Conservation (phyloP, 2,329 filamentous ascomycete genomes). For the Verticillium tricorpus region DNA sequence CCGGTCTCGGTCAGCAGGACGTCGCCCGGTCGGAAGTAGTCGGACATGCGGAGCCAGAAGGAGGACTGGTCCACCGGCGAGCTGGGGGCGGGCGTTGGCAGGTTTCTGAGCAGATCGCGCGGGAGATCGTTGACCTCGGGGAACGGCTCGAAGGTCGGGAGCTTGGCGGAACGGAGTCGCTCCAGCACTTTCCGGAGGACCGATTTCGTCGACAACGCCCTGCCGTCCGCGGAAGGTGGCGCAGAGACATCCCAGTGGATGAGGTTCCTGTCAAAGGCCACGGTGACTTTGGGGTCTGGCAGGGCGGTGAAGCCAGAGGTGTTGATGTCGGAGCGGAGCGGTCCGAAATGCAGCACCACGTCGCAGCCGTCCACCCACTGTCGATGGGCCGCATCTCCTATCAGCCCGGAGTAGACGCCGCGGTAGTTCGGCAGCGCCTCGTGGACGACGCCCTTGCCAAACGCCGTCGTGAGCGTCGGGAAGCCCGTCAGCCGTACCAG, state of each 20-base stretch:
- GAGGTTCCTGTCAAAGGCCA: not conserved
- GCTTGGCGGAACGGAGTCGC: constrained; percentile 6
- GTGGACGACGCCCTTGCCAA: constrained; percentile 42
- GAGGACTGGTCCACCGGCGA: constrained; percentile 41
- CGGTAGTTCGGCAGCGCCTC: constrained; percentile 37
- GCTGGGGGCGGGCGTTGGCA: constrained; percentile 13
- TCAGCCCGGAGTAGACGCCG: constrained; percentile 37
- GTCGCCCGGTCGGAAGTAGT: constrained; percentile 41
- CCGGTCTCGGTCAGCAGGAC: constrained; percentile 55
- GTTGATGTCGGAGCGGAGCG: constrained; percentile 13
- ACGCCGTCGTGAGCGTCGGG: constrained; percentile 38
- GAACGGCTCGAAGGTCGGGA: not conserved
- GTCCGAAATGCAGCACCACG: constrained; percentile 33
- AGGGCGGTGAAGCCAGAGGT: not conserved
- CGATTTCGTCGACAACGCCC: constrained; percentile 27
- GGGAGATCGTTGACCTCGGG: constrained; percentile 15
- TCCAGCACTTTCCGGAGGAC: constrained; percentile 17
- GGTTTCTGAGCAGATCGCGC: constrained; percentile 13
- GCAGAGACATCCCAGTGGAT: not conserved
- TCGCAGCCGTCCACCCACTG: constrained; percentile 31
- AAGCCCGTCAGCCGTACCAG: constrained; percentile 33
- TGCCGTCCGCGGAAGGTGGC: not conserved
- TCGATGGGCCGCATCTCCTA: constrained; percentile 23
- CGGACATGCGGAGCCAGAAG: constrained; percentile 32
- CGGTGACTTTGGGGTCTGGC: not conserved